phyloP scores from a whole-genome alignment of 2,329 filamentous ascomycete species.

The Colletotrichum truncatum region DNA sequence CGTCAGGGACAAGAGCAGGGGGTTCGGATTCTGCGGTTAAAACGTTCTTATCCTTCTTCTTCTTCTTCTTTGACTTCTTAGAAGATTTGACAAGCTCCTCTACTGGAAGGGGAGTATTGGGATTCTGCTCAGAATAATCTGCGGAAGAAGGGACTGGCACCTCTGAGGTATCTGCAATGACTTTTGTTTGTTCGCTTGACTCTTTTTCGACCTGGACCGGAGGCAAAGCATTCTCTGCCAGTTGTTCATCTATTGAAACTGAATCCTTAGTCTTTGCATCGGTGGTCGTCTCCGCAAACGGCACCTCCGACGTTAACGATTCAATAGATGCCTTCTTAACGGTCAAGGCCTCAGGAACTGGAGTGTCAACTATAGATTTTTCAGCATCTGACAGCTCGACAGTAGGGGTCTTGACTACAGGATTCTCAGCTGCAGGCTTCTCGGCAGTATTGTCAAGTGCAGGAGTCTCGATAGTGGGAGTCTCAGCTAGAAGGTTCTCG shows the following conservation, averaged over 20 bases:
- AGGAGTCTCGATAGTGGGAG: not conserved
- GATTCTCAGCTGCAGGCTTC: not conserved
- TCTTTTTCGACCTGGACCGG: no score
- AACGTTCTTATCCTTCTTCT: slow-evolving; percentile 35
- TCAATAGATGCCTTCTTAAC: not conserved
- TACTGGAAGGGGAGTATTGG: not conserved
- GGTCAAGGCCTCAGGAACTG: not conserved
- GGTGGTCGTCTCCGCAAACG: no score
- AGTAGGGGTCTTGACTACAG: not conserved
- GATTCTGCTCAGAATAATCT: slow-evolving; percentile 16
- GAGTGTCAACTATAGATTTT: no score
- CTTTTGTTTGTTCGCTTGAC: not conserved
- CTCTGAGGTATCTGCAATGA: not conserved
- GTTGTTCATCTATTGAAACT: no score
- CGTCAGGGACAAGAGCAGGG: not conserved
- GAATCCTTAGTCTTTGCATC: no score
- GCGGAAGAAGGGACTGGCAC: not conserved
- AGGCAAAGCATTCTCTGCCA: no score
- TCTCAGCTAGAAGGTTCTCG: not conserved
- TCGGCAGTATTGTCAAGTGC: no score
- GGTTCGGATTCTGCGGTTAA: not conserved
- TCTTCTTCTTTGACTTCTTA: slow-evolving; percentile 28
- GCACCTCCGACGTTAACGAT: no score
- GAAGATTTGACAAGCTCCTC: slow-evolving; percentile 11
- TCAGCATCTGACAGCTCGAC: not conserved